Percentiles rank a stretch among this genome's conserved stretches.
Evolutionary conservation across 2,329 filamentous ascomycete species (phyloP).

Genomic region (Thielaviopsis populi): DNA sequence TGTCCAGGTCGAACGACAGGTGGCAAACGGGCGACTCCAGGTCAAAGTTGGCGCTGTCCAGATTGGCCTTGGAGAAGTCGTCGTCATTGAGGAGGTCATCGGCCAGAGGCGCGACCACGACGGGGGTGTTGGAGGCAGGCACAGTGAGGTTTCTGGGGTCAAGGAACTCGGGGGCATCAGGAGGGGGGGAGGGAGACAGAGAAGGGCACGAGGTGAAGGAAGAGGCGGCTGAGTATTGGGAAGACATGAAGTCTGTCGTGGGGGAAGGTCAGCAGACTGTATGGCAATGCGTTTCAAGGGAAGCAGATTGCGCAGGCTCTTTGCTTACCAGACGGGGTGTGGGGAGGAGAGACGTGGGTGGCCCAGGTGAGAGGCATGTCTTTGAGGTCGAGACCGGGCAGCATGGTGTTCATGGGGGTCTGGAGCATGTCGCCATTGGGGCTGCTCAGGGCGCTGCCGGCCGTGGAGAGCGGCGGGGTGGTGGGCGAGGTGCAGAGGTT

Average conservation of each 20-base stretch:
- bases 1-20: neutral
- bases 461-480: slow-evolving; percentile 73
- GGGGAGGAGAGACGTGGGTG: slow-evolving; percentile 62
- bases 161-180: slow-evolving; percentile 66
- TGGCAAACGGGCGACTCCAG: slow-evolving; percentile 24
- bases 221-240: slow-evolving; percentile 7
- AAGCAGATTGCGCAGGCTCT: neutral
- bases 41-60: slow-evolving; percentile 25
- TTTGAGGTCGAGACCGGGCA: slow-evolving; percentile 51
- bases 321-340: slow-evolving; percentile 68
- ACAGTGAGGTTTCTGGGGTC: slow-evolving; percentile 84
- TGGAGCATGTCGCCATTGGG: slow-evolving; percentile 65
- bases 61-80: slow-evolving; percentile 28
- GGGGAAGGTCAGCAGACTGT: neutral
- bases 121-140: slow-evolving; percentile 34
- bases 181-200: slow-evolving; percentile 62
- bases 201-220: slow-evolving; percentile 53
- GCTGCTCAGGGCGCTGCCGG: slow-evolving; percentile 74
- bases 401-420: slow-evolving; percentile 69
- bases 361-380: slow-evolving; percentile 54
- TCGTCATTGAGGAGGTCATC: slow-evolving; percentile 46
- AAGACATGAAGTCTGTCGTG: slow-evolving; percentile 16
- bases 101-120: slow-evolving; percentile 42
- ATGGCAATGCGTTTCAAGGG: neutral
- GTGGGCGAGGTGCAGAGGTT: slow-evolving; percentile 50